Evolutionary conservation across 2,329 filamentous ascomycete species (phyloP), one percentile per base, ranked within the genome.

Genomic region (Cytospora schulzeri): DNA sequence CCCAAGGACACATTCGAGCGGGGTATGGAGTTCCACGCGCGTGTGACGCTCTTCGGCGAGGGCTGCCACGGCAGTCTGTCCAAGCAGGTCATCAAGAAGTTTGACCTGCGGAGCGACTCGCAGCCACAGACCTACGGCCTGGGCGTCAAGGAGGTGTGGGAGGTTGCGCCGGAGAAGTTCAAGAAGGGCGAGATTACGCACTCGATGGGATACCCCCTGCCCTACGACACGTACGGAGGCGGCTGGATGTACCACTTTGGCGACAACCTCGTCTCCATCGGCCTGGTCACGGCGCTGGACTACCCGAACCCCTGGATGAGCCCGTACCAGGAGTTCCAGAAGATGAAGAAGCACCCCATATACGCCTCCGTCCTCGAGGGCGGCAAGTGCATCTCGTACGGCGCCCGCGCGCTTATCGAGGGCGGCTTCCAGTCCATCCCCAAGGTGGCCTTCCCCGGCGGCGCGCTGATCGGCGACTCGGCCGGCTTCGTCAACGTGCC

Each of bases 221-320:
- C 92, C 19, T 87, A 84, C 71, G 90, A 98, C 74, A 95, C 93
- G 11, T 99, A 99, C 75, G 95, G 95, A 70, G 95, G 95, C 69
- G 93, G 91, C n/a, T 99, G 93, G 89, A 93, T 99, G 91, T 99
- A 99, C 74, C 95, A 99, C 77, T 99, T 98, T 77, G 95, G 93
- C 45, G 94, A 99, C 71, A 99, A 98, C 77, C 85, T 98, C 71
- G 94, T 99, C 66, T 93, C 89, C 70, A 83, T 99, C 63, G 95
- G 95, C 28, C 83, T 98, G 22, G 95, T 99, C 14, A 91, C 96
- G 45, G 93, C 93, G 28, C 84, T 99, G 61, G 95, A 99, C 81
- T 99, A 99, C 76, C 84, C 91, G 51, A 99, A 99, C 78, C 95
- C 95, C 0, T 99, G 94, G 92, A 79, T 98, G 62, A 95, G 93